Conservation (phyloP, 768 basidiomycete species). For the Hygrophoropsis aurantiaca region DNA sequence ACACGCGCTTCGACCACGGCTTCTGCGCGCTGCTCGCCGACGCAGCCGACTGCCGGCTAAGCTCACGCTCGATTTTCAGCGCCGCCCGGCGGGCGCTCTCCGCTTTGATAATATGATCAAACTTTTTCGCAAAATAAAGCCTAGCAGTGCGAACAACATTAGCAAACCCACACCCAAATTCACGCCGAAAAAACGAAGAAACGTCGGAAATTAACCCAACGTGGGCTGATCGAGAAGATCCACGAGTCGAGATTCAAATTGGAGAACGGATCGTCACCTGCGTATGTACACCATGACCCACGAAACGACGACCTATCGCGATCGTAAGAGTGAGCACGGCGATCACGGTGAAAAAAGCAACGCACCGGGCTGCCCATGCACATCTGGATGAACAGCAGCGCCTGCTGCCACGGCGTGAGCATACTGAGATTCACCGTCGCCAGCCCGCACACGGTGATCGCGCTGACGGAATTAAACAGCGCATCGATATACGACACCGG, state of each 20-base stretch:
- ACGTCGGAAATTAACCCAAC: background rate
- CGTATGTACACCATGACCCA: constrained; percentile 83
- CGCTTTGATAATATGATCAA: constrained; percentile 54
- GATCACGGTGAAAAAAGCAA: constrained; percentile 11
- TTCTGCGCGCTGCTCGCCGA: constrained; percentile 8
- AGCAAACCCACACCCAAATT: too few species aligned
- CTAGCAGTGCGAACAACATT: constrained; percentile 41
- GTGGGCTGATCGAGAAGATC: too few species aligned
- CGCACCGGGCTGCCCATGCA: constrained; percentile 71
- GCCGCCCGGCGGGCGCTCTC: constrained; percentile 33
- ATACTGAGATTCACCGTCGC: constrained; percentile 67
- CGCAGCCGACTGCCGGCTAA: constrained; percentile 16
- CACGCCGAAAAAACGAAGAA: background rate
- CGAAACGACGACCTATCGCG: constrained; percentile 65
- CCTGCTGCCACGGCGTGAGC: constrained; percentile 70
- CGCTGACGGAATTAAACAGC: constrained; percentile 74
- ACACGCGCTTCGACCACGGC: constrained; percentile 26
- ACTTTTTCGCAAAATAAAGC: constrained; percentile 70
- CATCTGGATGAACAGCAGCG: constrained; percentile 76
- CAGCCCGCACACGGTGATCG: constrained; percentile 79
- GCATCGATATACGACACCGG: constrained; percentile 75
- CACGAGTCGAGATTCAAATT: background rate
- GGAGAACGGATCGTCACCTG: constrained; percentile 42
- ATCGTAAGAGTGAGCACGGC: background rate
- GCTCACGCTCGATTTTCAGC: constrained; percentile 16